phyloP scores from a whole-genome alignment of 2,329 filamentous ascomycete genomes.

The Nakataea oryzae region DNA sequence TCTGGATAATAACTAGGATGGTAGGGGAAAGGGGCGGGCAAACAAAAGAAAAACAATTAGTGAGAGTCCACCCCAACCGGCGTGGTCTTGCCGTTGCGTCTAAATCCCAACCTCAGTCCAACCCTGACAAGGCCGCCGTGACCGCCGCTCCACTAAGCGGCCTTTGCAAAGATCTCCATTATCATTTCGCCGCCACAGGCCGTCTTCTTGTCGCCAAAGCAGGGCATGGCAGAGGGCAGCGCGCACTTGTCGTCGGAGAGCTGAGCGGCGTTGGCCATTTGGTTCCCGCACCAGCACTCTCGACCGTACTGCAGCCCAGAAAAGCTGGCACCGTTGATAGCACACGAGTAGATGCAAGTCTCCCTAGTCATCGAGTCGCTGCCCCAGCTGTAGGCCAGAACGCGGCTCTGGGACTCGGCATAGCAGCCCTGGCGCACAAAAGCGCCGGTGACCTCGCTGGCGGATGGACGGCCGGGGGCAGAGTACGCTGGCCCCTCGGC shows the following conservation, averaged over 20 bases:
- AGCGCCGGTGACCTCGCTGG: background rate
- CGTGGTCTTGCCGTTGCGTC: no score
- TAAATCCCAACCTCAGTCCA: no score
- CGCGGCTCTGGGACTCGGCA: background rate
- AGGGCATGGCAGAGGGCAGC: background rate
- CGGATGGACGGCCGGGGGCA: background rate
- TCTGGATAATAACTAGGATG: no score
- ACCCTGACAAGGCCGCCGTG: background rate
- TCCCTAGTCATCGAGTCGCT: conserved; percentile 27
- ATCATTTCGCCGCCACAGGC: background rate
- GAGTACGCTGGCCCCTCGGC: background rate
- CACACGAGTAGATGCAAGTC: conserved; percentile 10
- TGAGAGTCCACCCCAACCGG: no score
- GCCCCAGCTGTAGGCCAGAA: background rate
- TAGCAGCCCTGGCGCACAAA: background rate
- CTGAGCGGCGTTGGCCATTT: conserved; percentile 20
- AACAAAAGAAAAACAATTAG: no score
- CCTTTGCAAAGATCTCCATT: background rate
- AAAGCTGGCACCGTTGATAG: conserved; percentile 35
- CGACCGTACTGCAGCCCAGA: conserved; percentile 39
- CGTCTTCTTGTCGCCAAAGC: background rate
- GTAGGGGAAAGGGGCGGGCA: no score
- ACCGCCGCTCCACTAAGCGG: no score
- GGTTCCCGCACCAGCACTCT: conserved; percentile 47
- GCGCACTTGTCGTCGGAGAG: background rate